Percentiles rank a stretch among this genome's conserved stretches.
These are phyloP conservation scores for Rhododendron molle DNA, from an alignment of 148 eudicot species.

Conservation along the genomic window DNA sequence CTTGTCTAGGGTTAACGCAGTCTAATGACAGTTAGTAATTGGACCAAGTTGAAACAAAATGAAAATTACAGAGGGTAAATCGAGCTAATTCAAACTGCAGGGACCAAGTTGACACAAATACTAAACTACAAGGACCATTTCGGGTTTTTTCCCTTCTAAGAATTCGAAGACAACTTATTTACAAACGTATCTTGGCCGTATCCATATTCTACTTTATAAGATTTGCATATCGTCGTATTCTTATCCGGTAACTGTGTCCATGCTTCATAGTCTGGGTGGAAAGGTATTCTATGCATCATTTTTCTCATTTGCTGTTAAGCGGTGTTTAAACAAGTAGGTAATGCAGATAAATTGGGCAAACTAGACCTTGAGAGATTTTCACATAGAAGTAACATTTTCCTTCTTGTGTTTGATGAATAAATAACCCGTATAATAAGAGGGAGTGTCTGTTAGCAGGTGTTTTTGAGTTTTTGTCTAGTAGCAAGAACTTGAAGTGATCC, in stretches of 20 bases:
- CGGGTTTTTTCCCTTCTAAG: background rate
- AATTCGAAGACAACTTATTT: background rate
- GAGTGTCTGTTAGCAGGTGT: background rate
- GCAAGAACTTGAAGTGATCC: no score
- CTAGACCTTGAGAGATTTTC: background rate
- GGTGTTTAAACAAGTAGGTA: background rate
- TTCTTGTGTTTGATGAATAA: background rate
- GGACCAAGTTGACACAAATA: no score
- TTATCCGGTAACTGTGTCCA: background rate
- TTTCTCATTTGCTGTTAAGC: background rate
- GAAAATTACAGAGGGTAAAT: no score
- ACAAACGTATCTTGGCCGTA: background rate
- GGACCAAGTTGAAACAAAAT: no score
- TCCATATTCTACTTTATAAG: background rate
- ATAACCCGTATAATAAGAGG: background rate
- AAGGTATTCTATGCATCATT: background rate
- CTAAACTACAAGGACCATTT: no score
- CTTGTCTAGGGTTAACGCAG: no score
- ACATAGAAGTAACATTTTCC: background rate
- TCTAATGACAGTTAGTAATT: no score
- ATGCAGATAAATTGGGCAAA: background rate
- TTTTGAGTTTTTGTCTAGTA: background rate
- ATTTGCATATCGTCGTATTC: background rate
- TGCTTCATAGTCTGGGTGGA: background rate
- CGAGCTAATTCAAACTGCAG: no score